Base-by-base conservation (phyloP, 768 basidiomycete genomes). In the Antrodiella citrinella region DNA sequence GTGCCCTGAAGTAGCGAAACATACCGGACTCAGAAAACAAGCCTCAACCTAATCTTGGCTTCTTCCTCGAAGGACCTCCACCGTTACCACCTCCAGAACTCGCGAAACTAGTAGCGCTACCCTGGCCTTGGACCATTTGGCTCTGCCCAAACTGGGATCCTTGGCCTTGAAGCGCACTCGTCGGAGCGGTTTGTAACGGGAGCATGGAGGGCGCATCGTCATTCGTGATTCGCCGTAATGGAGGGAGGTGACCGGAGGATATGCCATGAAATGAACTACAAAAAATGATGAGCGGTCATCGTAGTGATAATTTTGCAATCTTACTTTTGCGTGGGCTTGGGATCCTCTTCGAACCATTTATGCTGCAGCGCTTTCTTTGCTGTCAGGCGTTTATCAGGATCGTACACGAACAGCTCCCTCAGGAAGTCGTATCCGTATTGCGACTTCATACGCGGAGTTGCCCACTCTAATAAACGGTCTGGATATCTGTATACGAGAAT, bases 291-390 rank as follows among this genome's bases (percentile, higher is more conserved):
- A 35, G 19, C 18, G n/a, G n/a, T n/a, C n/a, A n/a, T n/a, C n/a
- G n/a, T n/a, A n/a, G n/a, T n/a, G n/a, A n/a, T n/a, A 15, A 18
- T 50, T 18, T 10, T 15, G 73, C n/a, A n/a, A n/a, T n/a, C 87
- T 56, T 56, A 96, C 94, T 95, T 92, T 63, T 73, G 74, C 15
- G 86, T 87, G 2, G 94, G 90, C 41, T 75, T 75, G 7, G 92
- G 91, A 5, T 94, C 94, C 62, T 95, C 91, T 20, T 78, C 76
- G 65, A 98, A 99, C 92, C 94, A 99, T 55, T 77, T 77, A 65
- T 97, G 94, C 18, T 72, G 72, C 1, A 99, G 70, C 0, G 91
- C 87, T 52, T 89, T 81, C 55, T 77, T 75, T 0, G 93, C 91
- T 0, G 84, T 92, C 39, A 97, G 76, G 25, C 96, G 75, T 53